phyloP scores from a whole-genome alignment of 2,329 filamentous ascomycete species.

The Beauveria medogensis region DNA sequence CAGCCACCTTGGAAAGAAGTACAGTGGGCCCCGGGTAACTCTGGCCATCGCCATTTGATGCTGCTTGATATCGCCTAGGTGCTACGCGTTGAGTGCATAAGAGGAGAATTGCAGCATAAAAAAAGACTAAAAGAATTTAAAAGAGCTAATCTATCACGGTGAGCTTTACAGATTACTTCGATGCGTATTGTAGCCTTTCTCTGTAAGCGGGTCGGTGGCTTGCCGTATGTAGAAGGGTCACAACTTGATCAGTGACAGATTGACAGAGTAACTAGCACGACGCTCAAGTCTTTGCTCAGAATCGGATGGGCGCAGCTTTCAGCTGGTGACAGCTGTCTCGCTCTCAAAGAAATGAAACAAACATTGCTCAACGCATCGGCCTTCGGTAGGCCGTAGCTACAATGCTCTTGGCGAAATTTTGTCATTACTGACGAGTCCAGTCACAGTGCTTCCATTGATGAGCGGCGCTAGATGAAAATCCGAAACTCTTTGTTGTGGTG shows the following conservation, averaged over 20 bases:
- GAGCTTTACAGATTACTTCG: no score
- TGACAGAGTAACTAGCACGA: not conserved
- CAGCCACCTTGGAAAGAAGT: not conserved
- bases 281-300: no score
- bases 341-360: no score
- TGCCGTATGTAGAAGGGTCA: no score
- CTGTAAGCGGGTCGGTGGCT: not conserved
- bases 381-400: not conserved
- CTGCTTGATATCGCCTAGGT: not conserved
- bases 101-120: no score
- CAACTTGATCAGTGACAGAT: not conserved
- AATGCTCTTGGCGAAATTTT: not conserved
- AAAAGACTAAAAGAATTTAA: no score
- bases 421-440: not conserved
- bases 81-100: not conserved
- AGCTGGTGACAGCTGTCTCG: no score
- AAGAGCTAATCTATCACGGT: no score
- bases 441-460: not conserved
- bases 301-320: no score
- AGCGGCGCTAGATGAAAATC: not conserved
- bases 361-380: not conserved
- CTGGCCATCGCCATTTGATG: no score
- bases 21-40: not conserved
- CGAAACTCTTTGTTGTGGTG: not conserved
- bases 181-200: not conserved